Conservation (phyloP, 148 eudicot genomes). For the Pharnaceum exiguum region DNA sequence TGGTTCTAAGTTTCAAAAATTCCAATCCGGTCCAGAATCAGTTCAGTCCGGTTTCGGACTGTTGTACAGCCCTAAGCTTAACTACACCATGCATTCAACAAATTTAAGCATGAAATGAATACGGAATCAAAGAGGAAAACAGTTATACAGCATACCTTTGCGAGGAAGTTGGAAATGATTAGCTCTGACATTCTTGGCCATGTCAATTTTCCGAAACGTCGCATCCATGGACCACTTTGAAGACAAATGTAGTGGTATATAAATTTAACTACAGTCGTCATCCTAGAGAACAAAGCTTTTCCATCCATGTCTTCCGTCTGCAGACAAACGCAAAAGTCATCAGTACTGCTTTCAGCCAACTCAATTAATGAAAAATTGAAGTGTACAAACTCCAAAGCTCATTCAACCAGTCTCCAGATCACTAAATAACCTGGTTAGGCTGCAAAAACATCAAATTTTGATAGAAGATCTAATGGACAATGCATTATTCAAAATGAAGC, state of each 20-base stretch:
- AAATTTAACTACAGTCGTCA: conserved; percentile 53
- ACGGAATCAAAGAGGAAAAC: neutral
- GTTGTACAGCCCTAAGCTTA: too few relatives aligned
- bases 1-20: neutral
- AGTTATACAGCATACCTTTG: conserved; percentile 49
- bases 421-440: too few relatives aligned
- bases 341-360: too few relatives aligned
- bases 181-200: conserved; percentile 98
- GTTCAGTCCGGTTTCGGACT: too few relatives aligned
- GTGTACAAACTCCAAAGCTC: too few relatives aligned
- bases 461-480: too few relatives aligned
- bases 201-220: conserved; percentile 80
- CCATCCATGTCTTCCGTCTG: conserved; percentile 55
- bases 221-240: conserved; percentile 69
- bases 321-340: conserved; percentile 9
- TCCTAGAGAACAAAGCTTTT: conserved; percentile 52
- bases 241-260: conserved; percentile 55
- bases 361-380: too few relatives aligned
- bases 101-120: neutral
- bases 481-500: too few relatives aligned
- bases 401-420: too few relatives aligned
- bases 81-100: neutral
- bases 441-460: too few relatives aligned
- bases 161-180: conserved; percentile 75
- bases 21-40: neutral